Evolutionary conservation across 2,329 filamentous ascomycete genomes (phyloP).

Genomic region (Cladophialophora carrionii): DNA sequence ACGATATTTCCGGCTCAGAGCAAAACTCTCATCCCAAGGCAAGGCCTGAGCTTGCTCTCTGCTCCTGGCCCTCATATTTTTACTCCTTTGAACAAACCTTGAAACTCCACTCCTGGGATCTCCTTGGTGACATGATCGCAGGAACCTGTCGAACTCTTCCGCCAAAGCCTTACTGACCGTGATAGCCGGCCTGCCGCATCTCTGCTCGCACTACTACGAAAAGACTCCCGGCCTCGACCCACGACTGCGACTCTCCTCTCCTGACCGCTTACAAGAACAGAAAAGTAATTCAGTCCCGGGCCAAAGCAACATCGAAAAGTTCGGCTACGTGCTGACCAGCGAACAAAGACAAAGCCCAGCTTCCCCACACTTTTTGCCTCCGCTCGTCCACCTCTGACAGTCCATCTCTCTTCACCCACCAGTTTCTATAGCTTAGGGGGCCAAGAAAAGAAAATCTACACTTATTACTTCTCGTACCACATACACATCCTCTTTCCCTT

Average conservation of each 20-base stretch:
- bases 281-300: background rate
- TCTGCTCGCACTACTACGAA: constrained; percentile 5
- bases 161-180: constrained; percentile 1
- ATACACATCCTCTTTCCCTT: background rate
- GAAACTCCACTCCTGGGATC: background rate
- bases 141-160: background rate
- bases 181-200: background rate
- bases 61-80: constrained; percentile 13
- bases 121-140: constrained; percentile 7
- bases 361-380: constrained; percentile 15
- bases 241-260: background rate
- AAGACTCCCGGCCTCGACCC: background rate
- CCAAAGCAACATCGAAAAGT: constrained; percentile 1
- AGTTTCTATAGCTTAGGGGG: constrained; percentile 5
- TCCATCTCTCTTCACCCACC: background rate
- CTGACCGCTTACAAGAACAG: constrained; percentile 5
- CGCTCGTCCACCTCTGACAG: constrained; percentile 12
- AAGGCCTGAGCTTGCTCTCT: background rate
- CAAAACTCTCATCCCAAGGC: constrained; percentile 4
- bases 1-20: constrained; percentile 7
- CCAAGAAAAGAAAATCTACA: background rate
- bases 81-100: constrained; percentile 15
- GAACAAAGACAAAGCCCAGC: background rate
- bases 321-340: constrained; percentile 13
- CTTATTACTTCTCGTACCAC: constrained; percentile 5